phyloP scores from a whole-genome alignment of 1,139 yeast genomes.

The Yamadazyma triangularis region DNA sequence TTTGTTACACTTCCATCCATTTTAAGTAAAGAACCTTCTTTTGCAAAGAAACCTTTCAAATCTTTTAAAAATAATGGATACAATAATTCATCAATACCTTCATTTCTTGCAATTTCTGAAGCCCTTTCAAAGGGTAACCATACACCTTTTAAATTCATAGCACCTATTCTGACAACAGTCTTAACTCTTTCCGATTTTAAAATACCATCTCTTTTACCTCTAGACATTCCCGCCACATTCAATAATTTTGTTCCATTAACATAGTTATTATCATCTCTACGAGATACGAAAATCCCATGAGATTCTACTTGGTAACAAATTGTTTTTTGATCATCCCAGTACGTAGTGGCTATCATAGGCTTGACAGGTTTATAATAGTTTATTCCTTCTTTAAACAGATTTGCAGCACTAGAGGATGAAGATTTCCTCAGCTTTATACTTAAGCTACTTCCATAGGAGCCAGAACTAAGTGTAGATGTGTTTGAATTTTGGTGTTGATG shows the following conservation, averaged over 20 bases:
- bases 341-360: slow-evolving; percentile 42
- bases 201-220: slow-evolving; percentile 95
- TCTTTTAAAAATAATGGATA: slow-evolving; percentile 47
- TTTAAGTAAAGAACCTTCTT: slow-evolving; percentile 23
- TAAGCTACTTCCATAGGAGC: slow-evolving; percentile 1
- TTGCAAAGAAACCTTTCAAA: slow-evolving; percentile 28
- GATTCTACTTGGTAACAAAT: slow-evolving; percentile 48
- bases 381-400: background rate
- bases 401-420: background rate
- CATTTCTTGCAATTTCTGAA: slow-evolving; percentile 46
- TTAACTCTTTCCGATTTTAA: slow-evolving; percentile 45
- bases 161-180: slow-evolving; percentile 46
- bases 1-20: slow-evolving; percentile 12
- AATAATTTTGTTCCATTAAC: slow-evolving; percentile 60
- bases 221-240: slow-evolving; percentile 91
- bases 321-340: slow-evolving; percentile 47
- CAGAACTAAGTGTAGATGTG: slow-evolving; percentile 12
- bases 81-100: slow-evolving; percentile 35
- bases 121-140: slow-evolving; percentile 58
- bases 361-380: slow-evolving; percentile 16
- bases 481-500: slow-evolving; percentile 10
- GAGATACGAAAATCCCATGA: slow-evolving; percentile 40
- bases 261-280: slow-evolving; percentile 49
- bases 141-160: slow-evolving; percentile 53
- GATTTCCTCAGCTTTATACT: slow-evolving; percentile 1